phyloP scores from a whole-genome alignment of 352 stramenopile genomes.

The Pythium phragmiticola region DNA sequence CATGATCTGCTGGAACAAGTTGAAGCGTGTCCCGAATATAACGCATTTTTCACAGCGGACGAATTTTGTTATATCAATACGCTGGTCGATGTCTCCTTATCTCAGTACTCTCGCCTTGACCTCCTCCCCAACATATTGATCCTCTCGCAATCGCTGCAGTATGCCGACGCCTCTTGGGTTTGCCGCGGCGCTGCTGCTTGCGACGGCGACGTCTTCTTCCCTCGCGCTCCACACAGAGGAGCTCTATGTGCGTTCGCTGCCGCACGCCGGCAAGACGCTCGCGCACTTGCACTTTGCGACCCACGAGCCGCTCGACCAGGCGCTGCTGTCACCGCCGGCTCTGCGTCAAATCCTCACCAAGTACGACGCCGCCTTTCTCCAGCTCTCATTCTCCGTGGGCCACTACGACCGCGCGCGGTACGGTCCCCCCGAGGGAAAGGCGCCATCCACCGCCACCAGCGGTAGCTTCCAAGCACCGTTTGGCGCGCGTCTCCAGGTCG shows the following conservation, averaged over 20 bases:
- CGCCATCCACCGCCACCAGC: not conserved
- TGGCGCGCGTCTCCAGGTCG: constrained; percentile 60
- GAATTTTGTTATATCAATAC: constrained; percentile 2
- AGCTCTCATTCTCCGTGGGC: constrained; percentile 69
- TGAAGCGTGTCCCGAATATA: constrained; percentile 17
- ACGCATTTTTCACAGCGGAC: not conserved
- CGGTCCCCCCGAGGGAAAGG: constrained; percentile 21
- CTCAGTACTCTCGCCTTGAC: not conserved
- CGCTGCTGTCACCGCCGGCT: constrained; percentile 45
- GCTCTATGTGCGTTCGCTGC: constrained; percentile 52
- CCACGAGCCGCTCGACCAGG: constrained; percentile 17
- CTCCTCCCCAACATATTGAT: not conserved
- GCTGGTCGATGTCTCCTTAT: not conserved
- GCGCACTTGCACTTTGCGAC: constrained; percentile 58
- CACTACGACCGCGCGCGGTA: constrained; percentile 52
- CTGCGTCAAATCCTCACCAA: constrained; percentile 71
- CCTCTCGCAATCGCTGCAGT: not conserved
- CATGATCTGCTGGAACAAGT: not conserved
- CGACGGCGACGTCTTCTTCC: not conserved
- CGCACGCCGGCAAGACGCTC: constrained; percentile 43
- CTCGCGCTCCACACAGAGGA: constrained; percentile 44
- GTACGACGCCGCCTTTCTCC: constrained; percentile 66
- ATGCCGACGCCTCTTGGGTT: not conserved
- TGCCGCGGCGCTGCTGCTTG: not conserved
- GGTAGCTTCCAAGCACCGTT: constrained; percentile 48